Base-by-base conservation (phyloP, 345 rosid species). In the Brassica cretica region DNA sequence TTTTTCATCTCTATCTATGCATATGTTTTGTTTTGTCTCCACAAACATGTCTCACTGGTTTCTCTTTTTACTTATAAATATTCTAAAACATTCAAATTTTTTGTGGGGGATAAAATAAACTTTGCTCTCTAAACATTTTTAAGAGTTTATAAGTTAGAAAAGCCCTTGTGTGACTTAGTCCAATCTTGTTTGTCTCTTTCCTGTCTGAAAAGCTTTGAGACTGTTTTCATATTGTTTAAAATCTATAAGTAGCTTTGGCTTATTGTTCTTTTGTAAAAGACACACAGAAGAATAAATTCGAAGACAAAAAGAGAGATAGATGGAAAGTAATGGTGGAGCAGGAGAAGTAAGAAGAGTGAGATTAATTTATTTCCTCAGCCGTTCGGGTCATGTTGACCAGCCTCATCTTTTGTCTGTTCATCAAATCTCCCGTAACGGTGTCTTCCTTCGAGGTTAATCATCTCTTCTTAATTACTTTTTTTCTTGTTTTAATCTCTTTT, bases 361-460 rank as follows among this genome's bases (percentile, higher is more conserved):
- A 71, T 81, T 92, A 73, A 72, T 90, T n/a, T 90, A 89, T 78
- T 92, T 90, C 86, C 91, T 86, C 5, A 88, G 84, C 73, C 87
- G 67, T 27, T 74, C 76, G 6, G 95, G 89, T 24, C 82, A 76
- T 5, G 68, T 83, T 11, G 95, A 90, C 55, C 95, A 92, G 44
- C 97, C 93, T 60, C 97, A 92, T 79, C 95, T 90, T 74, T 69
- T 90, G 53, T 87, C 89, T n/a, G 82, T 82, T 70, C 86, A 85
- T 76, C 93, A 85, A 79, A 75, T 74, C 68, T 68, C 78, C 19
- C 80, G 77, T 2, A 87, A 72, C 30, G 93, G 95, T 11, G 89
- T 92, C 55, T 79, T 80, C 78, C 88, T 92, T 3, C 81, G 91
- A 83, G 97, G 97, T 90, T 19, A 2, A 18, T 8, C 0, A 7